Evolutionary conservation across 306 rosid genomes (phyloP).

Genomic region (Vicia sativa): DNA sequence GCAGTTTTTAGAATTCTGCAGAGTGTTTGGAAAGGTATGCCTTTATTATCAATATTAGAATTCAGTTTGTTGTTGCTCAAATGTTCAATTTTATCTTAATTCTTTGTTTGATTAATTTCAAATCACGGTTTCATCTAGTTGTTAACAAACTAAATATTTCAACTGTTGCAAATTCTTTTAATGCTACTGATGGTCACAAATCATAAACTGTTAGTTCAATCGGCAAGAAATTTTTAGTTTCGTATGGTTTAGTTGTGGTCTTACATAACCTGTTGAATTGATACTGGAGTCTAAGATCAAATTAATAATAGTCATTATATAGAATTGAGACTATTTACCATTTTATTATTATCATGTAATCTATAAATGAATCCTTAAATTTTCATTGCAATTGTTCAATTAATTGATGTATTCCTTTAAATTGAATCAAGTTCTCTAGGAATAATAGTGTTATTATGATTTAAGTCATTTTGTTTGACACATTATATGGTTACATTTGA

Average conservation of each 20-base stretch:
- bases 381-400: too few relatives aligned
- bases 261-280: not conserved
- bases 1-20: too few relatives aligned
- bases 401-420: not conserved
- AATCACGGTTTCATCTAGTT: not conserved
- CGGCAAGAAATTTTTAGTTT: not conserved
- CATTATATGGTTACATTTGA: not conserved
- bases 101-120: too few relatives aligned
- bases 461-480: too few relatives aligned
- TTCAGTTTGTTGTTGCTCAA: not conserved
- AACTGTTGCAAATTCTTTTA: too few relatives aligned
- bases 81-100: not conserved
- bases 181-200: not conserved
- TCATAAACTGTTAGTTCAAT: too few relatives aligned
- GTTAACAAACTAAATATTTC: too few relatives aligned
- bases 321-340: not conserved
- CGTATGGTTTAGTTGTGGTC: not conserved
- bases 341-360: slow-evolving; percentile 3
- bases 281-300: not conserved
- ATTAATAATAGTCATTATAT: not conserved
- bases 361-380: too few relatives aligned
- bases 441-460: not conserved
- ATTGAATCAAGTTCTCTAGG: slow-evolving; percentile 2
- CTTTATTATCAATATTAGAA: too few relatives aligned
- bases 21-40: too few relatives aligned